phyloP scores from a whole-genome alignment of 192 early-diverging fungal species.

The Backusella circina region DNA sequence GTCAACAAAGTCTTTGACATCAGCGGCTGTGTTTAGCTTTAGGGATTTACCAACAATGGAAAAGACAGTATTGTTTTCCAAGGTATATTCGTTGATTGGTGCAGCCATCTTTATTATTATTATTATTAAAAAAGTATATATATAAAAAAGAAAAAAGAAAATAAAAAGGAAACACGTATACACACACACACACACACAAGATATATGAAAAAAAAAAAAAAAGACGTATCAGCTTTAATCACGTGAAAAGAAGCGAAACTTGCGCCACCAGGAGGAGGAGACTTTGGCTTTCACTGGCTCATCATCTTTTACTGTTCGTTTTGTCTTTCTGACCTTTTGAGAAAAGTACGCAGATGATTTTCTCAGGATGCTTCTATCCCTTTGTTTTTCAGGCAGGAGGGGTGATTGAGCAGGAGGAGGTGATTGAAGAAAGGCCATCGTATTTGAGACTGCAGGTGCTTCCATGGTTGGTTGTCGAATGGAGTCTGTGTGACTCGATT shows the following conservation, averaged over 20 bases:
- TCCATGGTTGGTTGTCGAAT: background rate
- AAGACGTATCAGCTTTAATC: background rate
- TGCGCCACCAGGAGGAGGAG: background rate
- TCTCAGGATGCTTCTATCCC: background rate
- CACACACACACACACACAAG: no score
- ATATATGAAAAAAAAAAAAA: background rate
- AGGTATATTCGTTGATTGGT: conserved; percentile 31
- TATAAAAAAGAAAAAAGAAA: background rate
- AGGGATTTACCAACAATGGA: conserved; percentile 86
- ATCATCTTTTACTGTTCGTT: background rate
- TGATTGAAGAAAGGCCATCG: background rate
- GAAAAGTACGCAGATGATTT: conserved; percentile 11
- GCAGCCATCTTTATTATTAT: conserved; percentile 21
- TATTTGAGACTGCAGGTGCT: background rate
- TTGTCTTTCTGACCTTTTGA: conserved; percentile 1
- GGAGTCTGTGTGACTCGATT: background rate
- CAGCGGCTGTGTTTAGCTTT: conserved; percentile 82
- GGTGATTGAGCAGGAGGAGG: background rate
- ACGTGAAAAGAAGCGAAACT: background rate
- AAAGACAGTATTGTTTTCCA: conserved; percentile 54
- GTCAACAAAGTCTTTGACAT: conserved; percentile 73
- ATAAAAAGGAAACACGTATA: background rate
- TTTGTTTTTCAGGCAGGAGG: background rate
- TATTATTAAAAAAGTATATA: background rate
- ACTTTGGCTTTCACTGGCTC: background rate